Conservation (phyloP, 345 rosid genomes). For the Eutrema heterophyllum region DNA sequence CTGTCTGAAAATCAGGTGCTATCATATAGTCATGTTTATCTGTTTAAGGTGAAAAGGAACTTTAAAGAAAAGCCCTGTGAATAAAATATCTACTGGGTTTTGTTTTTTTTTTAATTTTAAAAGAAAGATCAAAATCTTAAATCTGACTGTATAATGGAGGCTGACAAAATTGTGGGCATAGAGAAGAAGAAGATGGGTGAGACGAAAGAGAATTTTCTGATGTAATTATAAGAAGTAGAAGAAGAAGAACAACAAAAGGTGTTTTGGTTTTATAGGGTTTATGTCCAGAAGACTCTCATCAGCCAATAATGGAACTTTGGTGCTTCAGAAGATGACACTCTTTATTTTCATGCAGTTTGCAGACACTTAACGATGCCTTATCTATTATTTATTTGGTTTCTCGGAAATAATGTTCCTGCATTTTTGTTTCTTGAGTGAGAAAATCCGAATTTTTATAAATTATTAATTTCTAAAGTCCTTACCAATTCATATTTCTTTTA, state of each 20-base stretch:
- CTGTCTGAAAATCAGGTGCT: constrained; percentile 28
- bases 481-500: neutral
- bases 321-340: constrained; percentile 6
- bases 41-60: constrained; percentile 2
- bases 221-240: constrained; percentile 10
- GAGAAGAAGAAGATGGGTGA: constrained; percentile 9
- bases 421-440: neutral
- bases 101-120: neutral
- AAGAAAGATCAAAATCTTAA: constrained; percentile 8
- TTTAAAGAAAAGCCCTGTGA: constrained; percentile 27
- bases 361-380: neutral
- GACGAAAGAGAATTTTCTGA: constrained; percentile 16
- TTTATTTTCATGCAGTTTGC: constrained; percentile 7
- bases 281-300: neutral
- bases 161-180: constrained; percentile 27
- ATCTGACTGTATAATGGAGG: constrained; percentile 31
- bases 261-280: neutral
- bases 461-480: neutral
- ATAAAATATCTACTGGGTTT: constrained; percentile 25
- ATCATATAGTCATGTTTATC: constrained; percentile 19
- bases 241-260: neutral
- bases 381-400: neutral
- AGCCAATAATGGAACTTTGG: constrained; percentile 18
- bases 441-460: neutral
- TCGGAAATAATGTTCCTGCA: neutral